Conservation (phyloP, 164 flowering plant genomes). For the Euptelea pleiosperma region DNA sequence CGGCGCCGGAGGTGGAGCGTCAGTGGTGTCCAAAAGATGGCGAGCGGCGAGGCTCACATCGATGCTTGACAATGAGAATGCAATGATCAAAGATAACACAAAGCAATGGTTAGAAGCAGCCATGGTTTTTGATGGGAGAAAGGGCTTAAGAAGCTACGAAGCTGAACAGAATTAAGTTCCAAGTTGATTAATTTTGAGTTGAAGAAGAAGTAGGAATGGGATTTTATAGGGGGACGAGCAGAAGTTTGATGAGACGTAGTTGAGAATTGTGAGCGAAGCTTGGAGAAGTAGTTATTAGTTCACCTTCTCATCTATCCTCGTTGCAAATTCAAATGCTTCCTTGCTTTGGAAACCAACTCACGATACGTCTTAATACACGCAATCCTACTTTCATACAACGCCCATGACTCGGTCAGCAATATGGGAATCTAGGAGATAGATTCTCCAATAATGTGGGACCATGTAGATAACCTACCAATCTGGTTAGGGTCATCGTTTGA, state of each 20-base stretch:
- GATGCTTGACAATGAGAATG: not conserved
- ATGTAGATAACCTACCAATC: too few species aligned
- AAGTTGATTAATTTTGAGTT: too few species aligned
- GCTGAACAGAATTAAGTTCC: too few species aligned
- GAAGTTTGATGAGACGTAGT: not conserved
- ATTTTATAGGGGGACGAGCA: not conserved
- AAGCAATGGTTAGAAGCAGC: not conserved
- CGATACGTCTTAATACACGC: too few species aligned
- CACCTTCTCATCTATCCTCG: not conserved
- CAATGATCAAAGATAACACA: not conserved
- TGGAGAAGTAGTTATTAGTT: not conserved
- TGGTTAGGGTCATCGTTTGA: too few species aligned
- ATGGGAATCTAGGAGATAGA: too few species aligned
- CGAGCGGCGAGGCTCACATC: not conserved
- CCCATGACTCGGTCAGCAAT: too few species aligned
- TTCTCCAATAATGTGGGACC: too few species aligned
- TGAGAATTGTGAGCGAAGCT: not conserved
- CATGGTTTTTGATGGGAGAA: not conserved
- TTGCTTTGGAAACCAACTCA: too few species aligned
- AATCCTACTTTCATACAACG: too few species aligned
- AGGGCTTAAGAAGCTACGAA: too few species aligned
- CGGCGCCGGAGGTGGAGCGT: not conserved
- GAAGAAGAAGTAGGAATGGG: too few species aligned
- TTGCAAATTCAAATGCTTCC: not conserved
- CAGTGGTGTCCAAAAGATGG: constrained; percentile 3